Evolutionary conservation across 176 grass and related monocot species (phyloP), one percentile per base, ranked within the genome.

Genomic region (Oryza officinalis): DNA sequence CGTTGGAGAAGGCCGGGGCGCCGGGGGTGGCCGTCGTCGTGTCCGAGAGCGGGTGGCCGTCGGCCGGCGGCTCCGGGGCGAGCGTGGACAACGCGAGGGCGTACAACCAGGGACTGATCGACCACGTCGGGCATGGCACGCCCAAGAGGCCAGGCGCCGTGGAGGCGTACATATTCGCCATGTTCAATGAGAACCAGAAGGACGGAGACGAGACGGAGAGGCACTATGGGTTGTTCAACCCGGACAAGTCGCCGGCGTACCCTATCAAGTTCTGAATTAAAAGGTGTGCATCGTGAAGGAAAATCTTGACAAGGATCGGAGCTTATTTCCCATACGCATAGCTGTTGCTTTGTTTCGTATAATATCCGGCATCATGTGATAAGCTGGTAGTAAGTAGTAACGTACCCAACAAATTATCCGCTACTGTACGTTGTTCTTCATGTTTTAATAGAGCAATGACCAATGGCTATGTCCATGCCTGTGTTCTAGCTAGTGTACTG

Each of bases 131-230:
- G 79, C 3, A 72, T 2, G 94, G 94, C 15, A 97, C 92, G 15
- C 94, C 94, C 25, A 93, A 82, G 67, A 74, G 27, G 32, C 68
- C 91, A 5, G 44, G 66, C 38, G 18, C 46, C 15, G 11, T 94
- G 49, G 87, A 94, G 83, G 38, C 91, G 0, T 97, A 92, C 80
- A 71, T 94, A 30, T 97, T 97, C 68, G 94, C 89, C 20, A 82
- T 97, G 91, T 97, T 97, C 84, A 94, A 97, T 68, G 92, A 97
- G 81, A 65, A 97, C 75, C 10, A 66, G 27, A 97, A 97, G 69
- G 0, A 38, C 0, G 86, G 72, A 0, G 59, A 67, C 0, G 43
- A 88, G 11, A 81, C 30, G 2, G 94, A 97, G 83, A 75, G 27
- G 72, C 66, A 97, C 80, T 94, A 81, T 59, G 94, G 92, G 10